Conservation (phyloP, 2,329 filamentous ascomycete genomes). For the Diaporthe humulicola region DNA sequence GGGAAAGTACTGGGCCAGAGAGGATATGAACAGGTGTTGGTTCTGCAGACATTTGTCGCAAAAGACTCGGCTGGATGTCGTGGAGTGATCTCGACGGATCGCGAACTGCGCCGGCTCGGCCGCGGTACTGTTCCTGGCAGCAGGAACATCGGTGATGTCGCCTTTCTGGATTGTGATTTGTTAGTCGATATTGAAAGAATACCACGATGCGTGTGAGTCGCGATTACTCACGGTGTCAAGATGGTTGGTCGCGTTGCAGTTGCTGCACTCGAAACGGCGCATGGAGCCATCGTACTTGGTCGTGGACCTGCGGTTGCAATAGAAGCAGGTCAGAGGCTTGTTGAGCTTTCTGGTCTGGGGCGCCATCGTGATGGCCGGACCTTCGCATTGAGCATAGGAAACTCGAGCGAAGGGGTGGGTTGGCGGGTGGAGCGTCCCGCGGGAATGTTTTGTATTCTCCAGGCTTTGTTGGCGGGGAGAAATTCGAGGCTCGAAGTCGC, state of each 20-base stretch:
- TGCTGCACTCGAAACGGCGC: slow-evolving; percentile 78
- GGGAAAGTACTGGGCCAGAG: slow-evolving; percentile 84
- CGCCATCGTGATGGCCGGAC: slow-evolving; percentile 52
- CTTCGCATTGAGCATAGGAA: slow-evolving; percentile 25
- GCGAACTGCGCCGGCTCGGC: slow-evolving; percentile 62
- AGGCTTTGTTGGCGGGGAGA: slow-evolving; percentile 32
- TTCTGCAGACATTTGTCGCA: slow-evolving; percentile 90
- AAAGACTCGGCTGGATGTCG: slow-evolving; percentile 60
- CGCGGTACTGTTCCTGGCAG: slow-evolving; percentile 65
- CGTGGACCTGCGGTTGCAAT: slow-evolving; percentile 79
- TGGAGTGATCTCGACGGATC: slow-evolving; percentile 55
- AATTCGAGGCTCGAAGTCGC: slow-evolving; percentile 16
- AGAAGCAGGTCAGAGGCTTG: slow-evolving; percentile 79
- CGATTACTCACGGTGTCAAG: slow-evolving; percentile 78
- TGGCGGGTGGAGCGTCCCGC: neutral
- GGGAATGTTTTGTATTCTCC: slow-evolving; percentile 30
- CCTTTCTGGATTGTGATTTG: slow-evolving; percentile 71
- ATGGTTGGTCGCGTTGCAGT: slow-evolving; percentile 90
- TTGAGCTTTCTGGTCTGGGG: slow-evolving; percentile 48
- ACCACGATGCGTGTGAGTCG: neutral
- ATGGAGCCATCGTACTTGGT: slow-evolving; percentile 69
- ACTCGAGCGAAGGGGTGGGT: neutral
- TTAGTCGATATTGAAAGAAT: neutral
- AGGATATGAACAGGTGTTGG: slow-evolving; percentile 83
- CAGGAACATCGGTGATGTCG: slow-evolving; percentile 89